These are phyloP conservation scores for Ascochyta rabiei DNA, from an alignment of 2,329 filamentous ascomycete species.

Conservation along the genomic window DNA sequence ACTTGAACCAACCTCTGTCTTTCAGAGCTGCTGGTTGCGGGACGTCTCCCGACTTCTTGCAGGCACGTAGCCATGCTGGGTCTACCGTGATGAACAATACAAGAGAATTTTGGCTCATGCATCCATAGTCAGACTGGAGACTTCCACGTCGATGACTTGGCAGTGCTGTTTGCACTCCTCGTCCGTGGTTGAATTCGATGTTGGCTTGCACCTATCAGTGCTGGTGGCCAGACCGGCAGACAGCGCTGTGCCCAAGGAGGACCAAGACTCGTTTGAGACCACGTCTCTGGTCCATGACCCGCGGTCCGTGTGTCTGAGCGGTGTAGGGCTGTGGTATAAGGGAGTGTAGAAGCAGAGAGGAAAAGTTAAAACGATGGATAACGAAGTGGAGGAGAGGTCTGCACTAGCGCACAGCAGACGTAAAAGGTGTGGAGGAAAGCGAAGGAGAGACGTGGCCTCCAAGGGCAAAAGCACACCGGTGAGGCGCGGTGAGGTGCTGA, in stretches of 20 bases:
- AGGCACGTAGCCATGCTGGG: background rate
- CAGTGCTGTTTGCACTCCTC: constrained; percentile 7
- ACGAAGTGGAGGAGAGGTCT: background rate
- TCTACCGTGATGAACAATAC: background rate
- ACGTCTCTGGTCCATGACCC: background rate
- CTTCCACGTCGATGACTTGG: constrained; percentile 3
- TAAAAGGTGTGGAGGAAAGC: background rate
- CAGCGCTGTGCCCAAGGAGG: constrained; percentile 14
- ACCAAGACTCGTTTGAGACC: constrained; percentile 1
- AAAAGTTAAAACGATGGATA: background rate
- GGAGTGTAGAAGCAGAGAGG: background rate
- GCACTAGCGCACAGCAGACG: constrained; percentile 2
- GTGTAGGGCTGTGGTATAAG: background rate
- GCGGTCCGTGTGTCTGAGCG: constrained; percentile 10
- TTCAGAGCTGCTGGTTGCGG: constrained; percentile 12
- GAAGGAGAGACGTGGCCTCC: background rate
- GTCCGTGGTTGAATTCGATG: constrained; percentile 7
- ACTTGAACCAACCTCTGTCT: constrained; percentile 3
- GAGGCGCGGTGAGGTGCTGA: constrained; percentile 7
- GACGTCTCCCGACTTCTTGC: constrained; percentile 23
- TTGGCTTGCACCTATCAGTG: constrained; percentile 9
- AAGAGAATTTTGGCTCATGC: background rate
- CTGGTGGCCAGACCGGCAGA: constrained; percentile 18
- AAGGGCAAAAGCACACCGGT: constrained; percentile 11
- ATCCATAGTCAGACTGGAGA: constrained; percentile 4